These are phyloP conservation scores for Fusarium keratoplasticum DNA, from an alignment of 2,329 filamentous ascomycete genomes.

Conservation along the genomic window DNA sequence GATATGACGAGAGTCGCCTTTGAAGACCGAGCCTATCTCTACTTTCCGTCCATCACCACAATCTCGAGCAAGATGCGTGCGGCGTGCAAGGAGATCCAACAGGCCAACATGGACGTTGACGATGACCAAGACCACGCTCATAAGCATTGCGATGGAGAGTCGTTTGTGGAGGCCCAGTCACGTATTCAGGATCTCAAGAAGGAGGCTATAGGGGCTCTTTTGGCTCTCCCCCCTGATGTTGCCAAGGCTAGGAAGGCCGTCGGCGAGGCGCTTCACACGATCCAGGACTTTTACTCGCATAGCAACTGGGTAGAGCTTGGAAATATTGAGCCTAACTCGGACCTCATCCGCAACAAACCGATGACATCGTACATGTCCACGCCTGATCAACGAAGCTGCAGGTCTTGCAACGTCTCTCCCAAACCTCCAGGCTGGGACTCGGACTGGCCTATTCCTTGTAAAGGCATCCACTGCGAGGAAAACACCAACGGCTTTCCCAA, in stretches of 20 bases:
- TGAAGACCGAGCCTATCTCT: background rate
- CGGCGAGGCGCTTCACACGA: background rate
- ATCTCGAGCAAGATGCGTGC: background rate
- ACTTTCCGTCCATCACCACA: background rate
- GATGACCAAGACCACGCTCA: background rate
- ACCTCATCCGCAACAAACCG: background rate
- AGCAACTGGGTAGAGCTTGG: background rate
- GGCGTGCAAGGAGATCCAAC: background rate
- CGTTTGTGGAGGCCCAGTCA: background rate
- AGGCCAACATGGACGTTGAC: background rate
- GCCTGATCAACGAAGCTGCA: background rate
- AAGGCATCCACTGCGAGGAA: background rate
- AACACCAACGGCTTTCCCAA: background rate
- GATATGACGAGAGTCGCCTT: background rate
- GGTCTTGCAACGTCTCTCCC: background rate
- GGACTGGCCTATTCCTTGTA: background rate
- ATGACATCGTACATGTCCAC: background rate
- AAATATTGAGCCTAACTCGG: background rate
- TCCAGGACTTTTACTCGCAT: background rate
- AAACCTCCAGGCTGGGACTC: background rate
- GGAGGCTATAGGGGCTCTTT: background rate
- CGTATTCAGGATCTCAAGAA: background rate
- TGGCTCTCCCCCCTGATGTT: background rate
- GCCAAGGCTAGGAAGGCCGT: background rate
- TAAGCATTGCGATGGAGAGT: background rate